These are phyloP conservation scores for Bauhinia variegata DNA, from an alignment of 306 rosid species.

Conservation along the genomic window DNA sequence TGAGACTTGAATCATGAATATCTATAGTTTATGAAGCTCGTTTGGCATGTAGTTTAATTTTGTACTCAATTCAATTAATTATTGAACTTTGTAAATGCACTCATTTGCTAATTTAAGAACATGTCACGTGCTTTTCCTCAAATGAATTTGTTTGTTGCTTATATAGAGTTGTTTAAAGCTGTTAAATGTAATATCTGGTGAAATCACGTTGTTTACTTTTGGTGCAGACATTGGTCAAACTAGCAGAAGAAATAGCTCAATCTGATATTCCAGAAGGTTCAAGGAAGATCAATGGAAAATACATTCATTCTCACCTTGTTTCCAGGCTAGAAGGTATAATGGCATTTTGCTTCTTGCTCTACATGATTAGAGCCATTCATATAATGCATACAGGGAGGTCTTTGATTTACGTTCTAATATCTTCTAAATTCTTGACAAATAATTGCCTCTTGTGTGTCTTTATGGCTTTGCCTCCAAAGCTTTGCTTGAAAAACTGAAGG, in stretches of 20 bases:
- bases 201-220: conserved; percentile 30
- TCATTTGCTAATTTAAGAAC: conserved; percentile 16
- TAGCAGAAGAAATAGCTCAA: conserved; percentile 83
- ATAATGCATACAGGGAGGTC: neutral
- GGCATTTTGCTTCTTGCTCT: conserved; percentile 21
- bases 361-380: neutral
- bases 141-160: neutral
- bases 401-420: neutral
- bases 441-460: conserved; percentile 25
- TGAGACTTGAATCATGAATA: conserved; percentile 9
- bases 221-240: conserved; percentile 67
- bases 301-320: conserved; percentile 87
- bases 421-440: neutral
- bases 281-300: conserved; percentile 93
- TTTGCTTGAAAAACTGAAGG: conserved; percentile 58
- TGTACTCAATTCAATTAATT: conserved; percentile 1
- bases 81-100: conserved; percentile 8
- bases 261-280: conserved; percentile 69
- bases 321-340: conserved; percentile 72
- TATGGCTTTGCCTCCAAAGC: conserved; percentile 50
- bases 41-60: neutral
- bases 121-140: neutral
- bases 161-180: conserved; percentile 9
- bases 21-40: conserved; percentile 10
- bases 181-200: conserved; percentile 24